Evolutionary conservation across 2,329 filamentous ascomycete species (phyloP), one percentile per base, ranked within the genome.

Genomic region (Diplodia mutila): DNA sequence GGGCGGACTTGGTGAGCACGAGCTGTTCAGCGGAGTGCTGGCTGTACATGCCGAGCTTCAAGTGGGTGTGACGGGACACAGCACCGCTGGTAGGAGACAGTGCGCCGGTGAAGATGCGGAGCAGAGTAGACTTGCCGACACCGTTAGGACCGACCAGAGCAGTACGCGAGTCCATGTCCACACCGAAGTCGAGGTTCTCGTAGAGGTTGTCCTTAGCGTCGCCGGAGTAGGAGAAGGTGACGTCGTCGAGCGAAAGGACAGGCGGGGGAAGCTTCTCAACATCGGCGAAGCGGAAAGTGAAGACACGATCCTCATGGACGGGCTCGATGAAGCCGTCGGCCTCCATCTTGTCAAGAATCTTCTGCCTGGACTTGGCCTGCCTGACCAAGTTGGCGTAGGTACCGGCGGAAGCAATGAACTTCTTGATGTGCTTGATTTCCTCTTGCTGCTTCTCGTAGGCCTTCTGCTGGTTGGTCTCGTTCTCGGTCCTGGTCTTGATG

Each of bases 331-430:
- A 95, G 73, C 95, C 95, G 76, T 99, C 95, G 74, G 96, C 95
- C 87, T 98, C 94, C 95, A 99, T 99, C 90, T 99, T 99, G 88
- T 99, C 95, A 73, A 98, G 87, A 81, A 98, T 98, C 92, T 99
- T 99, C 84, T 99, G 95, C 72, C 95, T 90, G 52, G 95, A 98
- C 87, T 99, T 99, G 82, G 96, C 96, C 84, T 99, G 95, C 81
- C 92, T 89, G 79, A 99, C 95, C 85, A 99, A 87, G 86, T 99
- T 99, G 88, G 96, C 95, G 78, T 99, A 99, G 69, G 95, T 99
- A 94, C 96, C 95, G 68, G 95, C 95, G 70, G 94, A 97, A 77
- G 96, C 95, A 80, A 99, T 99, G 87, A 99, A 99, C 85, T 98
- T 97, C 87, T 99, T 98, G 87, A 99, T 99, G 86, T 99, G 96